Percentiles rank a stretch among this genome's conserved stretches.
Evolutionary conservation across 2,329 filamentous ascomycete genomes (phyloP).

Genomic region (Sporothrix pallida): DNA sequence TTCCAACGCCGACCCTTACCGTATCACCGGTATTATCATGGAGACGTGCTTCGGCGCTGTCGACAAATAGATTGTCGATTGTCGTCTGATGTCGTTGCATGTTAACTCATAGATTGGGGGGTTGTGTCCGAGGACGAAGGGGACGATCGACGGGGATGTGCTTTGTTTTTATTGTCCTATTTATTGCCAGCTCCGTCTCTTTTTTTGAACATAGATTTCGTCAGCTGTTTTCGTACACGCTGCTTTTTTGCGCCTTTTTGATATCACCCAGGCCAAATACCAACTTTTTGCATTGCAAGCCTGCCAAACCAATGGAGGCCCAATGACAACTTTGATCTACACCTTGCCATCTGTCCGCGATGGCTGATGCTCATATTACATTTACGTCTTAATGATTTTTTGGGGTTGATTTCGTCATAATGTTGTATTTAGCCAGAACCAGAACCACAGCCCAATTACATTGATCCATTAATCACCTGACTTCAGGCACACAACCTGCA

Average conservation of each 20-base stretch:
- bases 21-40: slow-evolving; percentile 56
- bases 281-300: slow-evolving; percentile 28
- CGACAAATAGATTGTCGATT: slow-evolving; percentile 31
- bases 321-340: slow-evolving; percentile 17
- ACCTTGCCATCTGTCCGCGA: background rate
- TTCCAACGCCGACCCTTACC: slow-evolving; percentile 81
- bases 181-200: slow-evolving; percentile 12
- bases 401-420: slow-evolving; percentile 12
- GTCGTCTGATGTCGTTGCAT: background rate
- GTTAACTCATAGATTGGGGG: background rate
- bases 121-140: background rate
- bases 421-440: slow-evolving; percentile 23
- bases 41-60: slow-evolving; percentile 42
- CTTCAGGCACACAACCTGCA: background rate
- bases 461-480: slow-evolving; percentile 17
- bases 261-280: slow-evolving; percentile 21
- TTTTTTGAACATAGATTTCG: slow-evolving; percentile 23
- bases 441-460: background rate
- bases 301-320: slow-evolving; percentile 19
- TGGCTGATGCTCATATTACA: background rate
- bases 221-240: slow-evolving; percentile 30
- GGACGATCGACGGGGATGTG: slow-evolving; percentile 10
- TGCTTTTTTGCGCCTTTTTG: slow-evolving; percentile 23
- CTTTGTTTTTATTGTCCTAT: background rate
- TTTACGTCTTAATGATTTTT: slow-evolving; percentile 16